A percentile compares a stretch with the other conserved stretches of the same genome.
phyloP scores from a whole-genome alignment of 768 basidiomycete species.

The Nevesoporus exiguus region DNA sequence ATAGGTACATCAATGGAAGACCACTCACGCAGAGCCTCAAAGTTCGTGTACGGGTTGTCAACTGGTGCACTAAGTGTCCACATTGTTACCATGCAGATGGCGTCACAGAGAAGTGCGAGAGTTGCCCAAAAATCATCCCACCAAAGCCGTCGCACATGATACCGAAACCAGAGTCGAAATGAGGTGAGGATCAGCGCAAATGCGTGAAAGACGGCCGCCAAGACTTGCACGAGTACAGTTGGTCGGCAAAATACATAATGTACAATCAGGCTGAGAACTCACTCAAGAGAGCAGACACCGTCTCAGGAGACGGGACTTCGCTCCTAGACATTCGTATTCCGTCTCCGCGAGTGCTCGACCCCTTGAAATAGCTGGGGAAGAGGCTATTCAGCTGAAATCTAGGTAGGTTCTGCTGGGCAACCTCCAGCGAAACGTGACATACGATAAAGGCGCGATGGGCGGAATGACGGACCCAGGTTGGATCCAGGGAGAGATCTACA shows the following conservation, averaged over 20 bases:
- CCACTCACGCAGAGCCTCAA: constrained; percentile 11
- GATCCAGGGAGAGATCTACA: not conserved
- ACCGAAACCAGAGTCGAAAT: constrained; percentile 28
- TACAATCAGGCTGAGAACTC: not conserved
- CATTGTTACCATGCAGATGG: constrained; percentile 4
- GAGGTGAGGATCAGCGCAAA: constrained; percentile 19
- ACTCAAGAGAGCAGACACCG: constrained; percentile 19
- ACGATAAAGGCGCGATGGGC: constrained; percentile 1
- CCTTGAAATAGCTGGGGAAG: not conserved
- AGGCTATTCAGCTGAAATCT: not conserved
- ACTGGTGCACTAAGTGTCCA: constrained; percentile 27
- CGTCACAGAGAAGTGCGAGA: constrained; percentile 12
- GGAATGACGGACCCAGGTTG: not conserved
- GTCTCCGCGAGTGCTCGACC: not conserved
- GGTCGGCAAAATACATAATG: not conserved
- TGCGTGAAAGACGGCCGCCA: constrained; percentile 19
- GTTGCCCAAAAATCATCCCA: constrained; percentile 30
- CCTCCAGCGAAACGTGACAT: not conserved
- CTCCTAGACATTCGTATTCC: constrained; percentile 1
- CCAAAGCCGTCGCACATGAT: constrained; percentile 23
- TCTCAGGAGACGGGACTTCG: constrained; percentile 4
- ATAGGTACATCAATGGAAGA: not conserved
- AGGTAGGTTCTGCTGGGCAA: not conserved
- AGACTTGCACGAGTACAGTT: constrained; percentile 8
- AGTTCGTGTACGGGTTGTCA: constrained; percentile 17